Evolutionary conservation across 2,329 filamentous ascomycete genomes (phyloP).

Genomic region (Xylaria arbuscula): DNA sequence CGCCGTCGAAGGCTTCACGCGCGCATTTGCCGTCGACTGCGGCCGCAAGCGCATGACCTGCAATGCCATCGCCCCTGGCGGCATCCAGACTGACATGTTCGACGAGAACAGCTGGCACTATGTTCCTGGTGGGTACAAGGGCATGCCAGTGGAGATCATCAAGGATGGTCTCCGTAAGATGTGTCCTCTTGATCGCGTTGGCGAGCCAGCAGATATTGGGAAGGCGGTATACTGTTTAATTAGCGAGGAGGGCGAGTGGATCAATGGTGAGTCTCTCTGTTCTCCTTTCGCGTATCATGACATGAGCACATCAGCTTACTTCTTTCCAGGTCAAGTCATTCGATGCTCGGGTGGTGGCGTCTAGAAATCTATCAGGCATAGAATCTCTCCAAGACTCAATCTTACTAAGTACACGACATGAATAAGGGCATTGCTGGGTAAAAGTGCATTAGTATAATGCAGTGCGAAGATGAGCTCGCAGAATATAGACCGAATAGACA

Average conservation of each 20-base stretch:
- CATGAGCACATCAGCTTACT: conserved; percentile 26
- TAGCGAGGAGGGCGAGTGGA: conserved; percentile 70
- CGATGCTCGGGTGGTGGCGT: conserved; percentile 51
- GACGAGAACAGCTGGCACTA: conserved; percentile 75
- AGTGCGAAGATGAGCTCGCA: conserved; percentile 17
- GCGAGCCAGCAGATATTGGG: conserved; percentile 68
- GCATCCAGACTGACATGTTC: conserved; percentile 83
- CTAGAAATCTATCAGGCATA: conserved; percentile 31
- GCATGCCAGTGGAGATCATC: conserved; percentile 64
- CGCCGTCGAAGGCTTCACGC: conserved; percentile 78
- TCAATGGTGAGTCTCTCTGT: conserved; percentile 64
- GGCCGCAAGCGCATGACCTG: conserved; percentile 75
- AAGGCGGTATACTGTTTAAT: conserved; percentile 67
- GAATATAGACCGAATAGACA: conserved; percentile 29
- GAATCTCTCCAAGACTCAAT: not conserved
- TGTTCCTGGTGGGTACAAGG: conserved; percentile 65
- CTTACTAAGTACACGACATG: conserved; percentile 16
- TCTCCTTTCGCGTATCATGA: conserved; percentile 8
- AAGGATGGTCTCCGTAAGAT: conserved; percentile 65
- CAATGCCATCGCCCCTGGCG: conserved; percentile 78
- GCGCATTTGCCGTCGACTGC: conserved; percentile 77
- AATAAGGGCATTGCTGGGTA: conserved; percentile 1
- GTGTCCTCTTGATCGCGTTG: conserved; percentile 70
- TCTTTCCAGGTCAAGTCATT: conserved; percentile 49
- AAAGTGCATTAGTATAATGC: conserved; percentile 14